A percentile compares a stretch with the other conserved stretches of the same genome.
phyloP scores from a whole-genome alignment of 306 rosid species.

The Cucurbita maxima region DNA sequence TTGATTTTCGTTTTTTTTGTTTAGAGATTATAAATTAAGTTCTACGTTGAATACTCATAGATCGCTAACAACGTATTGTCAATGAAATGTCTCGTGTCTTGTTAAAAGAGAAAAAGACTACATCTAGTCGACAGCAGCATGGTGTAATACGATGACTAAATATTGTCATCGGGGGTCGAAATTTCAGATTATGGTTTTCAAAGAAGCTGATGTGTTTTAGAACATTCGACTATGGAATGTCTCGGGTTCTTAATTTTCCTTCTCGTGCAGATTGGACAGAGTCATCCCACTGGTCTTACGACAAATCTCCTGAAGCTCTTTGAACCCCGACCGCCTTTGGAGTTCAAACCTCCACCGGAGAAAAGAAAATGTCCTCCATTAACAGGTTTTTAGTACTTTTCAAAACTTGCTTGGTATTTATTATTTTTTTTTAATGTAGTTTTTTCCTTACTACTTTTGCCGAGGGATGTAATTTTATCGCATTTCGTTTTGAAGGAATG shows the following conservation, averaged over 20 bases:
- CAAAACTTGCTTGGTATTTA: background rate
- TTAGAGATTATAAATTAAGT: background rate
- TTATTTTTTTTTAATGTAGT: background rate
- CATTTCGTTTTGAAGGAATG: slow-evolving; percentile 39
- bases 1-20: background rate
- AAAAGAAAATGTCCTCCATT: slow-evolving; percentile 83
- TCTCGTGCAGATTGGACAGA: slow-evolving; percentile 75
- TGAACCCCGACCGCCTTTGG: slow-evolving; percentile 93
- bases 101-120: background rate
- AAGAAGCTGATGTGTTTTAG: background rate
- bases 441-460: background rate
- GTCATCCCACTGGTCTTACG: slow-evolving; percentile 96
- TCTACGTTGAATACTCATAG: background rate
- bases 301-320: slow-evolving; percentile 79
- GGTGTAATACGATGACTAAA: background rate
- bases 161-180: background rate
- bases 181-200: background rate
- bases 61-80: background rate
- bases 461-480: background rate
- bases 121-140: background rate
- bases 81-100: background rate
- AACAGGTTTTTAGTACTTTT: slow-evolving; percentile 29
- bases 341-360: slow-evolving; percentile 92
- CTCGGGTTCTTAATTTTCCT: background rate
- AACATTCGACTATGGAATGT: background rate